Evolutionary conservation across 805 yeast species (phyloP), one percentile per base, ranked within the genome.

Genomic region (Saccharomycopsis synnaedendra): DNA sequence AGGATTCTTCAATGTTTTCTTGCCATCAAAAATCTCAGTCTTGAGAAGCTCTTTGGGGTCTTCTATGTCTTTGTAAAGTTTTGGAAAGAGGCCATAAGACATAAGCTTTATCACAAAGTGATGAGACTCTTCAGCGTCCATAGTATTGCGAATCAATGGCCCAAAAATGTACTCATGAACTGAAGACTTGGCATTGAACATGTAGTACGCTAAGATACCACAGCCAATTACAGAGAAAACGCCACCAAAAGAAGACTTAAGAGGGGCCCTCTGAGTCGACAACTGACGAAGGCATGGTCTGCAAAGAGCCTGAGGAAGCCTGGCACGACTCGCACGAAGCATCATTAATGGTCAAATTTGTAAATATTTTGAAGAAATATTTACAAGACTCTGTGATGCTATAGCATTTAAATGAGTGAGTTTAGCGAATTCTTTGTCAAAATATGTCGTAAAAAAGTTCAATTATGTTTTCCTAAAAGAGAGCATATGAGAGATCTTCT

Each of bases 71-170:
- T 34, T 34, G 50, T 70, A 71, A 46, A 82, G 67, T 49, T 70
- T 69, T 33, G 95, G 95, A 6, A 74, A 62, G 4, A 85, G 54
- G 0, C 93, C 93, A 54, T 74, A 67, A 60, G 80, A 82, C 76
- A 88, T 68, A 33, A 74, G 61, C 58, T 72, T 68, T 36, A 90
- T 76, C 5, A 96, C 95, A 33, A 86, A 62, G 45, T 69, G 71
- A 61, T 90, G 97, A 28, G 95, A 93, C 8, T 74, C 67, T 64
- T 90, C 97, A n/a, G 89, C 96, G 60, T 80, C 85, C 3, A 89
- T 79, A 5, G 74, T 51, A 27, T 69, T 59, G 49, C 97, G 74
- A 43, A 85, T 72, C 7, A 82, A 42, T 1, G 97, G 97, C 65
- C 95, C 81, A 46, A 81, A 65, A 1, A 85, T 69, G 58, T 83